These are phyloP conservation scores for Xerocomus potaroensis DNA, from an alignment of 768 basidiomycete species.

Conservation along the genomic window DNA sequence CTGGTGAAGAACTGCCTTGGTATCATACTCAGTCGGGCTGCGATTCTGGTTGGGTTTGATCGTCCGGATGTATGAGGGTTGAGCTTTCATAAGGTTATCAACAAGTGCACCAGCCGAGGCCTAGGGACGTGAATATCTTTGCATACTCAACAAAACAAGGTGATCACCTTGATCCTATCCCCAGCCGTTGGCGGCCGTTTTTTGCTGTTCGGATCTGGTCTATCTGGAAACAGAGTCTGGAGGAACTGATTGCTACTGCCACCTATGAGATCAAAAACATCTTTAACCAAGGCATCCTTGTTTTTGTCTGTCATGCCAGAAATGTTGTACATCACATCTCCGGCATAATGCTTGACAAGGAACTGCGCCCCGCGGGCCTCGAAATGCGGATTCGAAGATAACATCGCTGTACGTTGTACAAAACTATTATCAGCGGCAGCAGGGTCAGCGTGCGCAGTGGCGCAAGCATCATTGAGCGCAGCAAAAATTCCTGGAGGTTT, in stretches of 20 bases:
- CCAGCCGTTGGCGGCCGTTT: constrained; percentile 97
- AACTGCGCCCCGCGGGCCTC: constrained; percentile 94
- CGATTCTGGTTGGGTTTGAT: constrained; percentile 99
- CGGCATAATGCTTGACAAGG: constrained; percentile 94
- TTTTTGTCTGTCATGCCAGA: constrained; percentile 99
- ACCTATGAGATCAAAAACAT: constrained; percentile 85
- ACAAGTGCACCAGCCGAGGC: constrained; percentile 93
- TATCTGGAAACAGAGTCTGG: constrained; percentile 86
- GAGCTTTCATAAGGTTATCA: constrained; percentile 95
- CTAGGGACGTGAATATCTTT: constrained; percentile 33
- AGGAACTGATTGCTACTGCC: constrained; percentile 80
- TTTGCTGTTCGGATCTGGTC: constrained; percentile 94
- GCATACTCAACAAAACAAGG: not conserved
- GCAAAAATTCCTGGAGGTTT: constrained; percentile 97
- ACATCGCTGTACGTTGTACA: constrained; percentile 78
- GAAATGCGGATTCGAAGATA: constrained; percentile 88
- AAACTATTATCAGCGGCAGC: constrained; percentile 96
- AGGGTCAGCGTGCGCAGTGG: constrained; percentile 97
- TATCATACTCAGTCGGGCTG: constrained; percentile 86
- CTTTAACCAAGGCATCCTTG: constrained; percentile 95
- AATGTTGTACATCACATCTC: constrained; percentile 98
- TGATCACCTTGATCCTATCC: constrained; percentile 87
- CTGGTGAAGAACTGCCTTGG: constrained; percentile 94
- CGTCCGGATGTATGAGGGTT: constrained; percentile 97
- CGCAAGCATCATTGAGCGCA: constrained; percentile 97